Percentiles rank a stretch among this genome's conserved stretches.
Conservation (phyloP, 2,329 filamentous ascomycete species). For the Dactylellina leptospora region DNA sequence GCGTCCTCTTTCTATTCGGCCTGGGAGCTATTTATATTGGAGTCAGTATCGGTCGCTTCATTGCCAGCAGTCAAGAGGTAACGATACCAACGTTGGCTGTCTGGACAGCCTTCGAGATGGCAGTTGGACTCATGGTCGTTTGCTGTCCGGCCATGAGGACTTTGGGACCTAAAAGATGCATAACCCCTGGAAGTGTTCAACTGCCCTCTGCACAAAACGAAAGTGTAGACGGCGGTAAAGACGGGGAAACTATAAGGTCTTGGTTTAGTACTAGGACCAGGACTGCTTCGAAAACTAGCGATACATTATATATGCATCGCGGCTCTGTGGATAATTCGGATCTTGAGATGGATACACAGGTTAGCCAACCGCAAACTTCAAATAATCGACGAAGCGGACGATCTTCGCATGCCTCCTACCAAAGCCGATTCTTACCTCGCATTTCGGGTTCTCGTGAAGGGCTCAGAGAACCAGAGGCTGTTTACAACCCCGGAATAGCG, state of each 20-base stretch:
- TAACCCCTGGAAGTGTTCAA: slow-evolving; percentile 10
- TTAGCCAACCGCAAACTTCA: slow-evolving; percentile 4
- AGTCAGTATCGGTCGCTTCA: slow-evolving; percentile 36
- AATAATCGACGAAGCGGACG: slow-evolving; percentile 31
- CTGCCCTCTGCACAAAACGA: slow-evolving; percentile 20
- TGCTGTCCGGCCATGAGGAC: slow-evolving; percentile 32
- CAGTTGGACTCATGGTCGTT: slow-evolving; percentile 23
- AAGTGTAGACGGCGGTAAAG: slow-evolving; percentile 18
- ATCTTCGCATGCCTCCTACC: slow-evolving; percentile 17
- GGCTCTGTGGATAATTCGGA: slow-evolving; percentile 22
- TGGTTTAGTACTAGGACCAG: slow-evolving; percentile 38
- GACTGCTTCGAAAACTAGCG: slow-evolving; percentile 34
- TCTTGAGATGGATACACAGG: slow-evolving; percentile 24
- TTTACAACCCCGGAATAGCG: background rate
- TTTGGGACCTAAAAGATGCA: slow-evolving; percentile 16
- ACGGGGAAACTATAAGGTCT: slow-evolving; percentile 31
- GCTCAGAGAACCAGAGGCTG: slow-evolving; percentile 19
- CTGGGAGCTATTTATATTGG: slow-evolving; percentile 38
- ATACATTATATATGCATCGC: slow-evolving; percentile 34
- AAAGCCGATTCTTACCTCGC: slow-evolving; percentile 29
- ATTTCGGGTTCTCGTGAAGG: slow-evolving; percentile 34
- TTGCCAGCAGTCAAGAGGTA: slow-evolving; percentile 17
- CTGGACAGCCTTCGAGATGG: slow-evolving; percentile 49
- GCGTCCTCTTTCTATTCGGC: slow-evolving; percentile 17
- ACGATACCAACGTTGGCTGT: slow-evolving; percentile 27